A percentile compares a stretch with the other conserved stretches of the same genome.
phyloP scores from a whole-genome alignment of 2,329 filamentous ascomycete genomes.

The Curvularia verruculosa region DNA sequence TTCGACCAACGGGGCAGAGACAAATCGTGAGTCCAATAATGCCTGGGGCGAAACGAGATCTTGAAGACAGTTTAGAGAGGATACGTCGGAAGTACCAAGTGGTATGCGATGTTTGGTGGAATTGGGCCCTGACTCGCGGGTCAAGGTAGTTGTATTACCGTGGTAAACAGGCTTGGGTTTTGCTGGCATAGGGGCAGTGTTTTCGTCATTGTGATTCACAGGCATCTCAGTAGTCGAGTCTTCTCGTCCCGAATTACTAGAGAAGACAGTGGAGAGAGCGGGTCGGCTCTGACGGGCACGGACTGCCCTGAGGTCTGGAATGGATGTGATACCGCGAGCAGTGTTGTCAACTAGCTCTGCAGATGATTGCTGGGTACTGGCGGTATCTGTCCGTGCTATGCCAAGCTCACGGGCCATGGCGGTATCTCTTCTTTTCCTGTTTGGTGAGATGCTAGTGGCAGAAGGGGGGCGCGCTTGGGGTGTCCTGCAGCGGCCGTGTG shows the following conservation, averaged over 20 bases:
- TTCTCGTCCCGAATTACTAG: constrained; percentile 36
- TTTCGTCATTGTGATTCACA: constrained; percentile 24
- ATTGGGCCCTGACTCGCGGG: too few relatives aligned
- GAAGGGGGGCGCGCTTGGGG: constrained; percentile 38
- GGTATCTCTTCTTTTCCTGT: constrained; percentile 39
- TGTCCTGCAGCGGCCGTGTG: constrained; percentile 41
- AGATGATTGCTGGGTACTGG: constrained; percentile 31
- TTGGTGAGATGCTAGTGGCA: constrained; percentile 38
- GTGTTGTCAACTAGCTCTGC: constrained; percentile 33
- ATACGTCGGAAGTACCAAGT: constrained; percentile 35
- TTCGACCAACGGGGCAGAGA: constrained; percentile 48
- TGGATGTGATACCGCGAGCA: constrained; percentile 16
- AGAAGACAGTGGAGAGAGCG: constrained; percentile 44
- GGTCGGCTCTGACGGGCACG: constrained; percentile 38
- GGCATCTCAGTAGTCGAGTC: not conserved
- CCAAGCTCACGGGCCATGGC: constrained; percentile 24
- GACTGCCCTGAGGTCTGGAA: constrained; percentile 27
- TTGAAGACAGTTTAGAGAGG: constrained; percentile 49
- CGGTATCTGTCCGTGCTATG: constrained; percentile 30
- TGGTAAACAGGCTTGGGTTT: constrained; percentile 22
- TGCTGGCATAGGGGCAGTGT: constrained; percentile 14
- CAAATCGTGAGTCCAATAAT: constrained; percentile 45
- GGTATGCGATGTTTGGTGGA: too few relatives aligned
- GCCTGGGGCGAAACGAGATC: constrained; percentile 46
- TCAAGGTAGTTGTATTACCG: constrained; percentile 21